Evolutionary conservation across 2,329 filamentous ascomycete species (phyloP).

Genomic region (Bipolaris victoriae): DNA sequence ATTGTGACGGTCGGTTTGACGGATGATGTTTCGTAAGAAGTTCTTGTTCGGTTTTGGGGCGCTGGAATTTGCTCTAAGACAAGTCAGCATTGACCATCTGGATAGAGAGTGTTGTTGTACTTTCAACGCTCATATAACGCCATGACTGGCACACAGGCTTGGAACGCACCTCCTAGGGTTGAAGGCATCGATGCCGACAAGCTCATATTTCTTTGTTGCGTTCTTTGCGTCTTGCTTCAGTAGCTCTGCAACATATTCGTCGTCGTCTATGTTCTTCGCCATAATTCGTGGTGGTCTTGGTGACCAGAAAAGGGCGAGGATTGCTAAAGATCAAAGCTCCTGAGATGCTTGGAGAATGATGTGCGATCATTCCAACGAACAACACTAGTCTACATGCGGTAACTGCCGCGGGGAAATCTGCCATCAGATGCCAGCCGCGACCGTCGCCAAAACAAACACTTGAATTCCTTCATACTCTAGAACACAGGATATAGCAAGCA

Average conservation of each 20-base stretch:
- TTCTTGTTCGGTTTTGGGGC: conserved; percentile 88
- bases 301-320: neutral
- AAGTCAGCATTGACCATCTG: conserved; percentile 2
- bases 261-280: conserved; percentile 54
- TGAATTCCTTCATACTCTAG: conserved; percentile 5
- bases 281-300: conserved; percentile 20
- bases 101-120: conserved; percentile 9
- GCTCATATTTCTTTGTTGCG: conserved; percentile 74
- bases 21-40: conserved; percentile 87
- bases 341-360: neutral
- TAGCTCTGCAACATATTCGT: conserved; percentile 81
- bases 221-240: conserved; percentile 79
- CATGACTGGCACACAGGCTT: conserved; percentile 10
- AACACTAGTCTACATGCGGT: conserved; percentile 17
- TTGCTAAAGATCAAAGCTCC: neutral
- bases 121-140: conserved; percentile 8
- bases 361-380: conserved; percentile 11
- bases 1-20: conserved; percentile 88
- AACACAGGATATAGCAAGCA: conserved; percentile 9
- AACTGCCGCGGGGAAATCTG: conserved; percentile 32
- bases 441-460: conserved; percentile 40
- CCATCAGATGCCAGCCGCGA: conserved; percentile 18
- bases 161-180: conserved; percentile 58
- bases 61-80: conserved; percentile 64
- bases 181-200: conserved; percentile 74